These are phyloP conservation scores for Penicillium angulare DNA, from an alignment of 495 filamentous ascomycete genomes.

Conservation along the genomic window DNA sequence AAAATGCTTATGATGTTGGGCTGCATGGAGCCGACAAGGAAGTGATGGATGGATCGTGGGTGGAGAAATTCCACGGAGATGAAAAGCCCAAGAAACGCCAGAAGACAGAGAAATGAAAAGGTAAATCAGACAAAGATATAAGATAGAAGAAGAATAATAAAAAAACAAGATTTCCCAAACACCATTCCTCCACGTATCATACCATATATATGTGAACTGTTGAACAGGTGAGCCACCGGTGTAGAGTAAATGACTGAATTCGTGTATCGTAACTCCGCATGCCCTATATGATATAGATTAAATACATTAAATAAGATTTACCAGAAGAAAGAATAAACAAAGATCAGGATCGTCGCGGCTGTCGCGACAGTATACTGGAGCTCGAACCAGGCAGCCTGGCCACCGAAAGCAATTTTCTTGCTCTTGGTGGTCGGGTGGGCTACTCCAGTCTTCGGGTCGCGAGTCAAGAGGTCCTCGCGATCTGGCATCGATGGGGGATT, in stretches of 20 bases:
- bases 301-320: conserved; percentile 8
- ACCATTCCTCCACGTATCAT: too few relatives aligned
- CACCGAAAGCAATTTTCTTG: conserved; percentile 43
- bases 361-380: conserved; percentile 40
- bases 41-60: conserved; percentile 64
- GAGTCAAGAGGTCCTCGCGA: conserved; percentile 39
- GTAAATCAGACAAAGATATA: neutral
- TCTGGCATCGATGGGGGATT: conserved; percentile 42
- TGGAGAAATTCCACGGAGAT: conserved; percentile 43
- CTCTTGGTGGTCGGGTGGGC: conserved; percentile 39
- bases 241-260: neutral
- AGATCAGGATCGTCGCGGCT: conserved; percentile 35
- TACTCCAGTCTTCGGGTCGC: conserved; percentile 46
- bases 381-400: conserved; percentile 44
- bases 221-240: neutral
- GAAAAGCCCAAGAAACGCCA: conserved; percentile 20
- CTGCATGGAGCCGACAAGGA: conserved; percentile 57
- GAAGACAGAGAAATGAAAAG: conserved; percentile 10
- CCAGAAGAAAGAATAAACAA: conserved; percentile 41
- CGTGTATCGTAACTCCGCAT: conserved; percentile 7
- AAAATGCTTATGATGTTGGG: conserved; percentile 60
- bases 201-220: neutral
- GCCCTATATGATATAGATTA: conserved; percentile 8
- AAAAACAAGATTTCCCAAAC: neutral
- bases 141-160: neutral